These are phyloP conservation scores for Colletotrichum magnum DNA, from an alignment of 2,329 filamentous ascomycete species.

Conservation along the genomic window DNA sequence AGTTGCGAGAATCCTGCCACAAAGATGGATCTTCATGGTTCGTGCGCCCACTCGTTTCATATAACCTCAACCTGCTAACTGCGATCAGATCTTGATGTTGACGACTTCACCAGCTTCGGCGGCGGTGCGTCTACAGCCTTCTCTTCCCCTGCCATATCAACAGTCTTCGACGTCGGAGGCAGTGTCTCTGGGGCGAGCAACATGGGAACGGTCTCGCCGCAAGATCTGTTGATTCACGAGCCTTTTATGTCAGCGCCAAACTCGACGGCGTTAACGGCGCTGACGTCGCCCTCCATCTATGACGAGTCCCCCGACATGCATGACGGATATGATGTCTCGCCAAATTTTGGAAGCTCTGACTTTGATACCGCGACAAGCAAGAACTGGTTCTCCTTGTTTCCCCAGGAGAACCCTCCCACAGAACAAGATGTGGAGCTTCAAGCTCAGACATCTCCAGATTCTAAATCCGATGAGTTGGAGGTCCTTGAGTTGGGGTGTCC, in stretches of 20 bases:
- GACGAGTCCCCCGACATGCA: slow-evolving; percentile 81
- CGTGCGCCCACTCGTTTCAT: slow-evolving; percentile 42
- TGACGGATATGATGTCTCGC: slow-evolving; percentile 79
- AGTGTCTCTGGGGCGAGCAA: slow-evolving; percentile 66
- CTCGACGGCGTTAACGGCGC: slow-evolving; percentile 83
- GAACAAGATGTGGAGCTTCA: slow-evolving; percentile 41
- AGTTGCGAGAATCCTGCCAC: slow-evolving; percentile 60
- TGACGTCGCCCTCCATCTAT: slow-evolving; percentile 87
- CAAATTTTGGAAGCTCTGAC: slow-evolving; percentile 54
- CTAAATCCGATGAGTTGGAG: slow-evolving; percentile 65
- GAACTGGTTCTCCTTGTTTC: slow-evolving; percentile 82
- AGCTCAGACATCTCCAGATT: slow-evolving; percentile 56
- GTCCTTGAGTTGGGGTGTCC: slow-evolving; percentile 53
- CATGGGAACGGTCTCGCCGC: slow-evolving; percentile 84
- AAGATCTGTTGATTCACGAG: slow-evolving; percentile 82
- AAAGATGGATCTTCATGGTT: slow-evolving; percentile 73
- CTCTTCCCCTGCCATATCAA: slow-evolving; percentile 67
- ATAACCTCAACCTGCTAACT: background rate
- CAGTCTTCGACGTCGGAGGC: slow-evolving; percentile 66
- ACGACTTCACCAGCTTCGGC: slow-evolving; percentile 71
- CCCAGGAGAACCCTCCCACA: slow-evolving; percentile 56
- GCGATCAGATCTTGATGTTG: slow-evolving; percentile 60
- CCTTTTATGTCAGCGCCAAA: slow-evolving; percentile 82
- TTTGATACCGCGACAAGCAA: slow-evolving; percentile 66
- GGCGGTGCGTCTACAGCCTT: slow-evolving; percentile 64